A percentile compares a stretch with the other conserved stretches of the same genome.
Evolutionary conservation across 1,284 basidiomycete species (phyloP).

Genomic region (Meripilus lineatus): DNA sequence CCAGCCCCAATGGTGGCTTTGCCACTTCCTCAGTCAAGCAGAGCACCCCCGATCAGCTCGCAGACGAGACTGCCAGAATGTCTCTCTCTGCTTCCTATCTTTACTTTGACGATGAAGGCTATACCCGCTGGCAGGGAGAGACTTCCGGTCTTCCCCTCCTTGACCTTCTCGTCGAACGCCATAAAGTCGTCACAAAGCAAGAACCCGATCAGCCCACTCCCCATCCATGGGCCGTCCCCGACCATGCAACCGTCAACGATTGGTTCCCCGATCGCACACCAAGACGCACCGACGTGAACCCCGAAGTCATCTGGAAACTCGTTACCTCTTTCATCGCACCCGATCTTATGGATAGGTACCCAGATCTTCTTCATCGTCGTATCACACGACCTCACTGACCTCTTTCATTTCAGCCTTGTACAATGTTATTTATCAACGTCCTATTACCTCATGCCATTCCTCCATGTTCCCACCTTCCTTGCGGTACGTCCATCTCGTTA

Average conservation of each 20-base stretch:
- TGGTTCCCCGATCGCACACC: slow-evolving; percentile 80
- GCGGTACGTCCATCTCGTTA: slow-evolving; percentile 46
- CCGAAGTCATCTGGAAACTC: slow-evolving; percentile 68
- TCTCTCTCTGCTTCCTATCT: slow-evolving; percentile 70
- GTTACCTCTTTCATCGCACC: slow-evolving; percentile 76
- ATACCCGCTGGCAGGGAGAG: slow-evolving; percentile 84
- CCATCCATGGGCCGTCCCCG: slow-evolving; percentile 19
- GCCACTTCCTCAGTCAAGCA: slow-evolving; percentile 8
- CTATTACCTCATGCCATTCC: slow-evolving; percentile 87
- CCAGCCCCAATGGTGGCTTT: slow-evolving; percentile 35
- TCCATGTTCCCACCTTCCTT: slow-evolving; percentile 86
- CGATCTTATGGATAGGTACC: slow-evolving; percentile 86
- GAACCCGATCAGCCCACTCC: slow-evolving; percentile 26
- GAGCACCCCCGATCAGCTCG: slow-evolving; percentile 38
- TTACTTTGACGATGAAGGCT: slow-evolving; percentile 79
- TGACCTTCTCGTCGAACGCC: slow-evolving; percentile 70
- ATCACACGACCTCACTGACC: slow-evolving; percentile 8
- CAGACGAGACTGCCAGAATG: slow-evolving; percentile 55
- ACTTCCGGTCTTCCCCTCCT: slow-evolving; percentile 85
- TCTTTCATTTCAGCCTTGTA: slow-evolving; percentile 48
- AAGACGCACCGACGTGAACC: slow-evolving; percentile 72
- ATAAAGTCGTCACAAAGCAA: slow-evolving; percentile 29
- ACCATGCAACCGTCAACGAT: slow-evolving; percentile 33
- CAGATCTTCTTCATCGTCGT: slow-evolving; percentile 14
- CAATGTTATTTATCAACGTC: slow-evolving; percentile 84